phyloP scores from a whole-genome alignment of 1,284 basidiomycete genomes.

The Ustilago bromivora region DNA sequence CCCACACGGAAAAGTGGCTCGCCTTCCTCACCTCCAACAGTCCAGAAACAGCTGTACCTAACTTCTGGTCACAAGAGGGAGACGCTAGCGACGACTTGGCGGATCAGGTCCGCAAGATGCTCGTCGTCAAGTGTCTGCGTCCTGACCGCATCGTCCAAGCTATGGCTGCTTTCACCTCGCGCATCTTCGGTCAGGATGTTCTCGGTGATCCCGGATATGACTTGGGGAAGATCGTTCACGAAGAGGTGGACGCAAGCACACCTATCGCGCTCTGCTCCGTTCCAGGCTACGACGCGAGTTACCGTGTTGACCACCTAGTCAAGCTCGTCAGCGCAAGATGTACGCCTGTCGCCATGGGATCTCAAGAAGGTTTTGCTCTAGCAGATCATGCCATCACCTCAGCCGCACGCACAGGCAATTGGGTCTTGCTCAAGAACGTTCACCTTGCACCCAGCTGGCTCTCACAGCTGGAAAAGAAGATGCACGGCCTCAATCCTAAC shows the following conservation, averaged over 20 bases:
- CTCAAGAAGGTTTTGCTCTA: constrained; percentile 64
- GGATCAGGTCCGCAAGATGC: constrained; percentile 79
- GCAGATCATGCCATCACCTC: constrained; percentile 66
- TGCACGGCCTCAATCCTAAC: constrained; percentile 61
- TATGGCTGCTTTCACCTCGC: constrained; percentile 79
- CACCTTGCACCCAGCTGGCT: constrained; percentile 67
- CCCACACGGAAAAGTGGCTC: constrained; percentile 80
- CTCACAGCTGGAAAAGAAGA: constrained; percentile 66
- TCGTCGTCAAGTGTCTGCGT: constrained; percentile 87
- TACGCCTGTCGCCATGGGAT: constrained; percentile 67
- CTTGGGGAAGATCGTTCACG: constrained; percentile 53
- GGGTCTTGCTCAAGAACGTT: constrained; percentile 69
- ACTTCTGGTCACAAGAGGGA: constrained; percentile 76
- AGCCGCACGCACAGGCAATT: constrained; percentile 61
- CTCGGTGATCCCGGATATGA: constrained; percentile 68
- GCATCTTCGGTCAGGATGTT: constrained; percentile 84
- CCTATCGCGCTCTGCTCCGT: constrained; percentile 67
- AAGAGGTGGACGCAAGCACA: constrained; percentile 57
- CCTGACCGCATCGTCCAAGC: constrained; percentile 89
- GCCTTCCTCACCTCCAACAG: constrained; percentile 78
- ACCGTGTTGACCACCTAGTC: constrained; percentile 64
- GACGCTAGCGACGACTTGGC: constrained; percentile 69
- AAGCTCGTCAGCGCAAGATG: constrained; percentile 52
- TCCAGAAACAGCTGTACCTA: constrained; percentile 79
- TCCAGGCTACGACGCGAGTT: constrained; percentile 67